These are phyloP conservation scores for Cordyceps militaris DNA, from an alignment of 2,329 filamentous ascomycete genomes.

Conservation along the genomic window DNA sequence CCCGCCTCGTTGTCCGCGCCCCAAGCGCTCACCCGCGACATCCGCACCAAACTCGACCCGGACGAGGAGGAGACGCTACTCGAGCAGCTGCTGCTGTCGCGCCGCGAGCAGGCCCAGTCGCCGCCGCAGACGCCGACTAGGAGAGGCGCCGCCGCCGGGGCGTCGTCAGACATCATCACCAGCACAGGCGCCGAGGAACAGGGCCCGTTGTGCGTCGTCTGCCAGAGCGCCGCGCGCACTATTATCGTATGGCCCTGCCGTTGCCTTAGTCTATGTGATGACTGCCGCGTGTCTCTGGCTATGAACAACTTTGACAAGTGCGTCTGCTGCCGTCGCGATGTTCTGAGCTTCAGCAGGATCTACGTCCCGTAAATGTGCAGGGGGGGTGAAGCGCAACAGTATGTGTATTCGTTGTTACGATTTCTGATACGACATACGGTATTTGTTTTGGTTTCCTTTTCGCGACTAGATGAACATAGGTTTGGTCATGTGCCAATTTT, in stretches of 20 bases:
- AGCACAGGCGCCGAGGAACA: constrained; percentile 34
- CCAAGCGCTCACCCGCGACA: constrained; percentile 15
- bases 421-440: background rate
- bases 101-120: constrained; percentile 28
- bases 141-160: background rate
- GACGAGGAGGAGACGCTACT: constrained; percentile 56
- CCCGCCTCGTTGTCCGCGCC: background rate
- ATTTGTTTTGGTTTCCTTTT: background rate
- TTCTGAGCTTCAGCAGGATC: constrained; percentile 81
- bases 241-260: constrained; percentile 96
- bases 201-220: constrained; percentile 79
- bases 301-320: constrained; percentile 98
- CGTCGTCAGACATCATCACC: constrained; percentile 30
- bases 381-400: background rate
- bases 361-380: constrained; percentile 61
- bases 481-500: background rate
- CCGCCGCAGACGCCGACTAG: constrained; percentile 5
- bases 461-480: background rate
- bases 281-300: constrained; percentile 85
- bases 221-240: constrained; percentile 75
- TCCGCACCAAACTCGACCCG: constrained; percentile 35
- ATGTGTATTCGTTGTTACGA: background rate
- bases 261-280: constrained; percentile 89
- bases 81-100: constrained; percentile 52
- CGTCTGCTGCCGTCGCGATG: constrained; percentile 84